A percentile compares a stretch with the other conserved stretches of the same genome.
phyloP scores from a whole-genome alignment of 805 yeast species.

The Wickerhamomyces strasburgensis region DNA sequence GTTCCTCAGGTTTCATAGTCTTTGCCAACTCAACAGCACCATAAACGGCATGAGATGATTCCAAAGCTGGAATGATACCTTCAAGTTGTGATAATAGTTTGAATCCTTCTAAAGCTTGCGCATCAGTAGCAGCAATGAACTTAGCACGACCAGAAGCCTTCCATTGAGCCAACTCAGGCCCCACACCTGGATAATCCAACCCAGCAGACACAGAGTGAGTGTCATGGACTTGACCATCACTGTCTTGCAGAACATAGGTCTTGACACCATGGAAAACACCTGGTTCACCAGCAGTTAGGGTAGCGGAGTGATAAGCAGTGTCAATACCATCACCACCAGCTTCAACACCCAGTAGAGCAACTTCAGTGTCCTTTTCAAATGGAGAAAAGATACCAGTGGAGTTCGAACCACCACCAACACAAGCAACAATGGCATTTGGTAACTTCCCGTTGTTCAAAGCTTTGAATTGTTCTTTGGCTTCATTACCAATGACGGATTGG shows the following conservation, averaged over 20 bases:
- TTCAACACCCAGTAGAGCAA: slow-evolving; percentile 86
- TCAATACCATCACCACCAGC: slow-evolving; percentile 98
- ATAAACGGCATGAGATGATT: slow-evolving; percentile 92
- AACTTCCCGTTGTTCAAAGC: slow-evolving; percentile 72
- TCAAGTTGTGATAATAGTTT: slow-evolving; percentile 83
- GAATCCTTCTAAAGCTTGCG: slow-evolving; percentile 92
- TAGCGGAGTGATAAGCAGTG: slow-evolving; percentile 88
- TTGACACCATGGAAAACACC: slow-evolving; percentile 99
- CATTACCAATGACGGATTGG: slow-evolving; percentile 95
- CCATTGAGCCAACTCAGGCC: slow-evolving; percentile 97
- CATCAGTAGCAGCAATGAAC: slow-evolving; percentile 89
- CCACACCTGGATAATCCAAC: slow-evolving; percentile 98
- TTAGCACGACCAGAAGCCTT: slow-evolving; percentile 89
- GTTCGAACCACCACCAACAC: slow-evolving; percentile 99
- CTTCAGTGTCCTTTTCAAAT: slow-evolving; percentile 75
- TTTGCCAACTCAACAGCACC: slow-evolving; percentile 90
- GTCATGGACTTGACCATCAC: slow-evolving; percentile 94
- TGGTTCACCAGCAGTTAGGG: slow-evolving; percentile 88
- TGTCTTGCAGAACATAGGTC: slow-evolving; percentile 86
- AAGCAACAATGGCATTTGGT: slow-evolving; percentile 94
- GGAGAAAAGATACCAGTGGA: slow-evolving; percentile 95
- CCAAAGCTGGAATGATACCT: slow-evolving; percentile 98
- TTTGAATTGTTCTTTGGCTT: slow-evolving; percentile 87
- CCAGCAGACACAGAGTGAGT: slow-evolving; percentile 99
- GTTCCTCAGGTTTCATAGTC: slow-evolving; percentile 71